These are phyloP conservation scores for Globisporangium nodosum DNA, from an alignment of 352 stramenopile genomes.

Conservation along the genomic window DNA sequence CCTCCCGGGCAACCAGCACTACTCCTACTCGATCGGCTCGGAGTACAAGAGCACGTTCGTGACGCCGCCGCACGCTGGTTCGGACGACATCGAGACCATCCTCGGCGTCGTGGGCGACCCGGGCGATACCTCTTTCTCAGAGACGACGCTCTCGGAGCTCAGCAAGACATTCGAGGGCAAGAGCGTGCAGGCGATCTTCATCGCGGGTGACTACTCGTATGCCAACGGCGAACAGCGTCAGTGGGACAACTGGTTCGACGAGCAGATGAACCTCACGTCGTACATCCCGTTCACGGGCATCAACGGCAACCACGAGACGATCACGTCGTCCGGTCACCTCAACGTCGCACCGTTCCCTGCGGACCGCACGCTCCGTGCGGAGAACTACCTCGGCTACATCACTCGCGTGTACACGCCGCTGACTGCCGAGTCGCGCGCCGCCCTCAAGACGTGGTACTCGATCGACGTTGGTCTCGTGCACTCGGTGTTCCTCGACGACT, in stretches of 20 bases:
- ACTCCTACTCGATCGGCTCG: conserved; percentile 27
- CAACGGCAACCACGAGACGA: conserved; percentile 71
- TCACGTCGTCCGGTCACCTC: conserved; percentile 31
- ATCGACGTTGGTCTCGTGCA: conserved; percentile 52
- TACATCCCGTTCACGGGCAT: conserved; percentile 39
- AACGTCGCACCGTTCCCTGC: conserved; percentile 35
- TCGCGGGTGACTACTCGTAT: conserved; percentile 62
- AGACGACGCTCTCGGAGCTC: conserved; percentile 26
- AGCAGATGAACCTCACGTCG: conserved; percentile 44
- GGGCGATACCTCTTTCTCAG: conserved; percentile 30
- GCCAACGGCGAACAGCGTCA: conserved; percentile 53
- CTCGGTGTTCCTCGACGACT: conserved; percentile 56
- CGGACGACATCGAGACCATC: conserved; percentile 32
- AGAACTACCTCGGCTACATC: conserved; percentile 39
- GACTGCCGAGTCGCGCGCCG: conserved; percentile 29
- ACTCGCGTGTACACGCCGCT: conserved; percentile 46
- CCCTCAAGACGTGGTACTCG: conserved; percentile 39
- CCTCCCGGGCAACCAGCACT: conserved; percentile 29
- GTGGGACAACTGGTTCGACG: conserved; percentile 66
- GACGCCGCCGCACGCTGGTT: conserved; percentile 23
- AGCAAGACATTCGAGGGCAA: conserved; percentile 32
- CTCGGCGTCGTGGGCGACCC: conserved; percentile 34
- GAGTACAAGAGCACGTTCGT: conserved; percentile 32
- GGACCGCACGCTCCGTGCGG: conserved; percentile 23
- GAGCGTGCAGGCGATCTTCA: conserved; percentile 36